Percentiles rank a stretch among this genome's conserved stretches.
Evolutionary conservation across 176 grass and related monocot genomes (phyloP).

Genomic region (Paspalum vaginatum): DNA sequence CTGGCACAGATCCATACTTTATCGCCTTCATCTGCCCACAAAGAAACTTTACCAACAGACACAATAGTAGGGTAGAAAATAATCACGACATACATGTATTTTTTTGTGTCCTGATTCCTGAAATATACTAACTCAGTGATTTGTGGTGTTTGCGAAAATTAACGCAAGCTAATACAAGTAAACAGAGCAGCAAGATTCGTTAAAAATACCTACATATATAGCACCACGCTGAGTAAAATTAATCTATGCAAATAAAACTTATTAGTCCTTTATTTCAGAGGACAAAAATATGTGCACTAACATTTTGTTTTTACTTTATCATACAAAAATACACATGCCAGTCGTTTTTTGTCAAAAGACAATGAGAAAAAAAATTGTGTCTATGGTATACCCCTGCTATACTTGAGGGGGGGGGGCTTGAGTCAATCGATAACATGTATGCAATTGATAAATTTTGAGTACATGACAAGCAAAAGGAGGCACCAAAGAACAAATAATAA

Average conservation of each 20-base stretch:
- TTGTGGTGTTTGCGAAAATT: slow-evolving; percentile 5
- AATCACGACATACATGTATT: neutral
- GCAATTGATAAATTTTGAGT: too few relatives aligned
- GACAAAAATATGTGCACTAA: neutral
- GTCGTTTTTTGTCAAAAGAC: neutral
- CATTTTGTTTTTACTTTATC: neutral
- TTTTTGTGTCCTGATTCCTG: neutral
- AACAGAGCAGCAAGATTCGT: neutral
- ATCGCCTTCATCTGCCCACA: slow-evolving; percentile 60
- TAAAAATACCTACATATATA: neutral
- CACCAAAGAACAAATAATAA: neutral
- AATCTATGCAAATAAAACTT: neutral
- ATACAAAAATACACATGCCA: neutral
- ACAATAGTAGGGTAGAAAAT: neutral
- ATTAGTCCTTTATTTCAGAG: neutral
- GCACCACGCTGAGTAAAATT: neutral
- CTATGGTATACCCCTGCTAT: neutral
- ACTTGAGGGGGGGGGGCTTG: too few relatives aligned
- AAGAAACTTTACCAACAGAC: slow-evolving; percentile 2
- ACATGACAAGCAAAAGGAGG: neutral
- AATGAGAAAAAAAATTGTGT: neutral
- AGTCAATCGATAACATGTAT: too few relatives aligned
- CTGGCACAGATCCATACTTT: slow-evolving; percentile 55
- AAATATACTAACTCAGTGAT: neutral
- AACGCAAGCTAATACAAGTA: neutral